Percentiles rank a stretch among this genome's conserved stretches.
Evolutionary conservation across 441 rosid genomes (phyloP).

Genomic region (Syzygium syzygioides): DNA sequence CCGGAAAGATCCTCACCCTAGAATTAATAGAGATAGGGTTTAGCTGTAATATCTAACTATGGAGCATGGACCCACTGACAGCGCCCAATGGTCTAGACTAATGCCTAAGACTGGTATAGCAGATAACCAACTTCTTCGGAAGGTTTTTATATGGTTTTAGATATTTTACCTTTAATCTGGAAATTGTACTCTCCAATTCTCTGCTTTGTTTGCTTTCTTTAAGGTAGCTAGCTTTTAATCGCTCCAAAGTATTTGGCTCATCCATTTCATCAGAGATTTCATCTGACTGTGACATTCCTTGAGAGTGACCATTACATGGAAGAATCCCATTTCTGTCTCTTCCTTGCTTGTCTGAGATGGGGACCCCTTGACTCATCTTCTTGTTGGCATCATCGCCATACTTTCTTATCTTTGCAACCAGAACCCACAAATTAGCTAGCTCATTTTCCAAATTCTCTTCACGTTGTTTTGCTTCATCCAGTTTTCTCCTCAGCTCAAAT

Average conservation of each 20-base stretch:
- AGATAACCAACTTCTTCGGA: background rate
- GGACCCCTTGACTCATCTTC: conserved; percentile 10
- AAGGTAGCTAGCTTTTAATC: conserved; percentile 26
- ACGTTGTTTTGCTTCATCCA: conserved; percentile 41
- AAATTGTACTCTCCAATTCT: conserved; percentile 41
- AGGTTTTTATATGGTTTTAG: background rate
- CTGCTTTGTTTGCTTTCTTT: conserved; percentile 45
- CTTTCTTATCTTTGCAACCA: conserved; percentile 45
- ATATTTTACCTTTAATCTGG: conserved; percentile 44
- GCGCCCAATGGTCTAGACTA: background rate
- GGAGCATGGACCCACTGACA: background rate
- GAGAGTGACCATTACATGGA: conserved; percentile 15
- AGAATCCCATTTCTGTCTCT: conserved; percentile 27
- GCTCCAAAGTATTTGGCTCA: conserved; percentile 20
- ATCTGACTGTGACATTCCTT: conserved; percentile 17
- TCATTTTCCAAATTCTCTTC: conserved; percentile 55
- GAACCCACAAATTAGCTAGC: conserved; percentile 62
- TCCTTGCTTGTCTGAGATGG: conserved; percentile 9
- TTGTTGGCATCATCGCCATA: conserved; percentile 22
- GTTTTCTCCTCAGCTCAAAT: conserved; percentile 35
- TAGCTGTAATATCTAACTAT: background rate
- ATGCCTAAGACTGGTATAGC: background rate
- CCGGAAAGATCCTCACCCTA: conserved; percentile 53
- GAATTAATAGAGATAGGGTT: conserved; percentile 4
- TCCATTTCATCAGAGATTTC: conserved; percentile 21